Percentiles rank a stretch among this genome's conserved stretches.
Conservation (phyloP, 176 grass and related monocot genomes). For the Triticum monococcum region DNA sequence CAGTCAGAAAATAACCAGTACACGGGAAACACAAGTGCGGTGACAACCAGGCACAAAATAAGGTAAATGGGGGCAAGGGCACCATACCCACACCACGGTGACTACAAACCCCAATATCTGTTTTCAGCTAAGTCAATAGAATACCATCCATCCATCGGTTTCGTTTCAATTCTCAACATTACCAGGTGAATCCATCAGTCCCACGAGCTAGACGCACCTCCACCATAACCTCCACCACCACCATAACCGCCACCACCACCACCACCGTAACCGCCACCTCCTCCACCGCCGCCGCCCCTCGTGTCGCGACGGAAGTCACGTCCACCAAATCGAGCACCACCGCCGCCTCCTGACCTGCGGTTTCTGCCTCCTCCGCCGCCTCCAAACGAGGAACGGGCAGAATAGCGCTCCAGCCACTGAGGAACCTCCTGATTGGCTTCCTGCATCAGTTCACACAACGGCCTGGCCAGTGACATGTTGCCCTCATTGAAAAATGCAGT, state of each 20-base stretch:
- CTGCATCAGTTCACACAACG: conserved; percentile 71
- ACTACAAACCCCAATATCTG: conserved; percentile 40
- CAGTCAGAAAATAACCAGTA: conserved; percentile 1
- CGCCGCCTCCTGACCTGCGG: conserved; percentile 59
- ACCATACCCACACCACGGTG: conserved; percentile 26
- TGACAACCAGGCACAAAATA: conserved; percentile 29
- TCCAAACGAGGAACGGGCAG: conserved; percentile 50
- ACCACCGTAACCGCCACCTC: conserved; percentile 1
- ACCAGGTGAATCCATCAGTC: conserved; percentile 39
- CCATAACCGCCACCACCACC: neutral
- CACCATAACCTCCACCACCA: conserved; percentile 35
- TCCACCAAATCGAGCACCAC: conserved; percentile 65
- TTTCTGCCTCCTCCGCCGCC: conserved; percentile 70
- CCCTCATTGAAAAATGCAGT: conserved; percentile 88
- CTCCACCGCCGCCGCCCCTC: conserved; percentile 47
- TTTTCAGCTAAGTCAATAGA: conserved; percentile 46
- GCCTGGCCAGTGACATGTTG: conserved; percentile 47
- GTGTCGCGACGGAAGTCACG: conserved; percentile 69
- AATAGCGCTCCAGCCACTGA: conserved; percentile 61
- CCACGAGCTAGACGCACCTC: conserved; percentile 68
- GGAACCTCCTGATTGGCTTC: conserved; percentile 88
- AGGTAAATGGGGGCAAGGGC: conserved; percentile 24
- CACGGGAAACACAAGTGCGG: neutral
- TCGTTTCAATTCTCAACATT: conserved; percentile 5
- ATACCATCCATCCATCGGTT: neutral